Evolutionary conservation across 495 filamentous ascomycete genomes (phyloP).

Genomic region (Hyphodiscus hymeniophilus): DNA sequence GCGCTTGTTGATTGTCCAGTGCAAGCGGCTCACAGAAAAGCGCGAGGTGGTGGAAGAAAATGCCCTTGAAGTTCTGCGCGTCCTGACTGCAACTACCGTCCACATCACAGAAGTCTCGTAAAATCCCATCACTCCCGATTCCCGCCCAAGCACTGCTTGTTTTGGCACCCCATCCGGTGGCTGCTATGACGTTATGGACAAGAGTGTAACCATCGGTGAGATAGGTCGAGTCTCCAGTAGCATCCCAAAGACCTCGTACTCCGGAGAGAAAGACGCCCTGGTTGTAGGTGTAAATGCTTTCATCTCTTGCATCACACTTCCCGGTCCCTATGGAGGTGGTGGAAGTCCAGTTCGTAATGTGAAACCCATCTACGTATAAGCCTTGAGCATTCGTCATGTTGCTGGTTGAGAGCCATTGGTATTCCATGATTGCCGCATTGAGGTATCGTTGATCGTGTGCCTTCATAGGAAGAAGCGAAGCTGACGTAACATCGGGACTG

Average conservation of each 20-base stretch:
- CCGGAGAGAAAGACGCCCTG: conserved; percentile 90
- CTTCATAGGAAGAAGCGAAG: background rate
- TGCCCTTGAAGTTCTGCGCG: conserved; percentile 85
- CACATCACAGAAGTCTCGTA: conserved; percentile 78
- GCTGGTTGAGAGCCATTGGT: conserved; percentile 64
- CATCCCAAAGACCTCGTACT: conserved; percentile 67
- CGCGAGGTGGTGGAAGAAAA: conserved; percentile 80
- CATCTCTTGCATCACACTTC: conserved; percentile 70
- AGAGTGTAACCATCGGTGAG: conserved; percentile 73
- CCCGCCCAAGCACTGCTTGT: conserved; percentile 51
- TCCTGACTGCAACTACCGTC: conserved; percentile 70
- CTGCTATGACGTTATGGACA: conserved; percentile 59
- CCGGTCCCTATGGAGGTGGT: conserved; percentile 27
- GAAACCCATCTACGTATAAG: conserved; percentile 80
- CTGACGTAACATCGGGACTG: background rate
- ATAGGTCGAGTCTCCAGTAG: conserved; percentile 58
- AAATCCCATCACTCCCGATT: conserved; percentile 64
- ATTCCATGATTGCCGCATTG: conserved; percentile 59
- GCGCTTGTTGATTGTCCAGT: conserved; percentile 32
- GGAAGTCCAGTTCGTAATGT: conserved; percentile 57
- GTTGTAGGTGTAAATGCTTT: conserved; percentile 94
- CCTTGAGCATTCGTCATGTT: conserved; percentile 73
- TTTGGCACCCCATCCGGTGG: conserved; percentile 58
- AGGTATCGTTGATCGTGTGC: conserved; percentile 58
- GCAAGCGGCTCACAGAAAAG: conserved; percentile 58